A percentile compares a stretch with the other conserved stretches of the same genome.
Conservation (phyloP, 2,329 filamentous ascomycete species). For the Alternaria brassicicola region DNA sequence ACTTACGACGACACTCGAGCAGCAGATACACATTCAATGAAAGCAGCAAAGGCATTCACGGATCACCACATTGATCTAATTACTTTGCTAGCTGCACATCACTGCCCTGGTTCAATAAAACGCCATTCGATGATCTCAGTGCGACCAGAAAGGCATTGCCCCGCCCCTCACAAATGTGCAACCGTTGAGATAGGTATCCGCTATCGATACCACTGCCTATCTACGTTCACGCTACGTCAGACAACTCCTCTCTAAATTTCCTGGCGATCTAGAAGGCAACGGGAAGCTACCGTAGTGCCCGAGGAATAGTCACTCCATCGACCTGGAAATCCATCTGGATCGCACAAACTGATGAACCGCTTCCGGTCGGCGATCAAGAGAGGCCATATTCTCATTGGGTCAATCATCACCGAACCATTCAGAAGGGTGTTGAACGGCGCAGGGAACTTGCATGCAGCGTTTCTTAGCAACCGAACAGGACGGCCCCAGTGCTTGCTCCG, state of each 20-base stretch:
- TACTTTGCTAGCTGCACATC: background rate
- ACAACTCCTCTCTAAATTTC: background rate
- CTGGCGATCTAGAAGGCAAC: background rate
- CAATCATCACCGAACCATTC: background rate
- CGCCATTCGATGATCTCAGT: background rate
- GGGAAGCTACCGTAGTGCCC: slow-evolving; percentile 14
- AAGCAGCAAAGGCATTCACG: background rate
- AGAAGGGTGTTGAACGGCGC: background rate
- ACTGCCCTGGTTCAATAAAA: background rate
- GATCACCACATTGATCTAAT: background rate
- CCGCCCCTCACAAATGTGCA: slow-evolving; percentile 5
- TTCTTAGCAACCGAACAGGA: slow-evolving; percentile 6
- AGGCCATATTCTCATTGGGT: background rate
- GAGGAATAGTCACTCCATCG: slow-evolving; percentile 5
- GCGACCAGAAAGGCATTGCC: slow-evolving; percentile 1
- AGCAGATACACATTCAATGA: slow-evolving; percentile 7
- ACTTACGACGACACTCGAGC: slow-evolving; percentile 7
- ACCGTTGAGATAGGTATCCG: slow-evolving; percentile 9
- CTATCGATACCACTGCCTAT: slow-evolving; percentile 1
- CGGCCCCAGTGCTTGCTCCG: slow-evolving; percentile 3
- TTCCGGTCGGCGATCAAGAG: background rate
- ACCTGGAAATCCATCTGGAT: slow-evolving; percentile 9
- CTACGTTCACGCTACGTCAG: background rate
- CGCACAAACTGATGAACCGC: background rate
- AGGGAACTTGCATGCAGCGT: slow-evolving; percentile 9